Evolutionary conservation across 805 yeast species (phyloP), one percentile per base, ranked within the genome.

Genomic region (Metschnikowia lochheadii): DNA sequence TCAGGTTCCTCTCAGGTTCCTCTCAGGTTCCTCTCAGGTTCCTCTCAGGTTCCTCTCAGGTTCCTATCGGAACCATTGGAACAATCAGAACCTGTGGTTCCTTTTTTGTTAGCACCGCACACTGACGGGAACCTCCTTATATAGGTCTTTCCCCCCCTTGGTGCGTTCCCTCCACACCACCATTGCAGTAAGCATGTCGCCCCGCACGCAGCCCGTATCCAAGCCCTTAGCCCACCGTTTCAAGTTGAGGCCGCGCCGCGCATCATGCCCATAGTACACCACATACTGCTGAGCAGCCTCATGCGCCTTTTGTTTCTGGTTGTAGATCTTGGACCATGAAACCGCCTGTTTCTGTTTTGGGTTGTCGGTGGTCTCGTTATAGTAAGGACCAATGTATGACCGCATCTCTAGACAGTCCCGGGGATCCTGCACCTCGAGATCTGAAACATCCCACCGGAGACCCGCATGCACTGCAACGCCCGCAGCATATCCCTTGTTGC

Each of bases 241-340:
- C 45, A 84, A 55, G 49, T 79, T 81, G 45, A 90, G 76, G 1
- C 97, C 96, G 49, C 84, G 72, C 49, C 81, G 74, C 3, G 97
- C 95, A 63, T 89, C 95, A 63, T 91, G 98, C 1, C 97, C 98
- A 63, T 91, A 91, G 59, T 81, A 82, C 3, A 88, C 89, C 20
- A 77, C 70, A 15, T 47, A 39, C 47, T 71, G 43, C 58, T 66
- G 63, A 57, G 69, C 54, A 64, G 67, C 39, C 51, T 56, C 49
- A 61, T 66, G 38, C 53, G 63, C 56, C 47, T 66, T 64, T 56
- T 77, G 81, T 51, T 72, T 70, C 40, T 62, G 56, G 55, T 80
- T 78, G 80, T 82, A 84, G 15, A 80, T 57, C 55, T 78, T 78
- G 44, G 79, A 76, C 89, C 90, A 84, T 15, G 73, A 62, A 14